These are phyloP conservation scores for Septoria linicola DNA, from an alignment of 2,329 filamentous ascomycete species.

Conservation along the genomic window DNA sequence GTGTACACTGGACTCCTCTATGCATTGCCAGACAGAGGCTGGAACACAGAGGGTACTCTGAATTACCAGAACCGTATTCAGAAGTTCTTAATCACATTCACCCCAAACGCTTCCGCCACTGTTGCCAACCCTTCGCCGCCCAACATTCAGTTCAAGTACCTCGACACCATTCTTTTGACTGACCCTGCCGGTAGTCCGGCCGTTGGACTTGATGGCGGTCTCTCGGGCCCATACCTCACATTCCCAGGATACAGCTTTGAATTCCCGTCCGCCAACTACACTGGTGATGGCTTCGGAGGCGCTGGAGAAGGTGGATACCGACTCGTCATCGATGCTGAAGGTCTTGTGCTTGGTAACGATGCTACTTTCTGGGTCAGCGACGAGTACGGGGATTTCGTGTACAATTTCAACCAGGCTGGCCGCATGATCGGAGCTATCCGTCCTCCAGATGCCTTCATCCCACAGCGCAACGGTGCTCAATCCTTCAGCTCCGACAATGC, in stretches of 20 bases:
- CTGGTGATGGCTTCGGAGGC: slow-evolving; percentile 67
- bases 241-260: slow-evolving; percentile 58
- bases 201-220: slow-evolving; percentile 64
- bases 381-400: slow-evolving; percentile 65
- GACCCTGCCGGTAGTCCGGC: slow-evolving; percentile 62
- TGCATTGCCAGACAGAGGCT: slow-evolving; percentile 59
- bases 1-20: slow-evolving; percentile 63
- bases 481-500: slow-evolving; percentile 65
- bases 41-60: slow-evolving; percentile 70
- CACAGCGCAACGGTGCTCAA: slow-evolving; percentile 59
- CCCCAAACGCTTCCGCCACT: slow-evolving; percentile 53
- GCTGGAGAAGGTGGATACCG: slow-evolving; percentile 58
- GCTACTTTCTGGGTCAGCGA: slow-evolving; percentile 68
- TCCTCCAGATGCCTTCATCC: slow-evolving; percentile 64
- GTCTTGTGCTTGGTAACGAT: slow-evolving; percentile 60
- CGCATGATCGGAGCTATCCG: slow-evolving; percentile 63
- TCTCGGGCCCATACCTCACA: slow-evolving; percentile 49
- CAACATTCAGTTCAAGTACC: slow-evolving; percentile 63
- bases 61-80: slow-evolving; percentile 69
- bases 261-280: slow-evolving; percentile 63
- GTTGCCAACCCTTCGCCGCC: slow-evolving; percentile 54
- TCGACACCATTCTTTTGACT: slow-evolving; percentile 64
- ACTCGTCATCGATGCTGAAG: slow-evolving; percentile 65
- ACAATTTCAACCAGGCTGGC: slow-evolving; percentile 61
- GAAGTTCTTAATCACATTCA: slow-evolving; percentile 63